These are phyloP conservation scores for Barbarea vulgaris DNA, from an alignment of 345 rosid species.

Conservation along the genomic window DNA sequence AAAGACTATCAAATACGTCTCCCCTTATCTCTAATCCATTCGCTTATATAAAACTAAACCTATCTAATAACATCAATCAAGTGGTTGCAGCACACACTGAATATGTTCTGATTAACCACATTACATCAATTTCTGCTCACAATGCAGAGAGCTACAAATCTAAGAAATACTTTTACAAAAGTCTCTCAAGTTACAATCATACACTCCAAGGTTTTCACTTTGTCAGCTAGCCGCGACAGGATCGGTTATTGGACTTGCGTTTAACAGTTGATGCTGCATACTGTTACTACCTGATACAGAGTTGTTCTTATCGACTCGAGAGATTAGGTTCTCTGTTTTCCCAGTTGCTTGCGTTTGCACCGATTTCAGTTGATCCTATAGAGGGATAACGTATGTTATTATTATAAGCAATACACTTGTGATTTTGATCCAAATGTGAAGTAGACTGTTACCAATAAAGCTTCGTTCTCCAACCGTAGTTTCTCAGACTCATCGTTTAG, in stretches of 20 bases:
- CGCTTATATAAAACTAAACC: conserved; percentile 12
- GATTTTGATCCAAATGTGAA: neutral
- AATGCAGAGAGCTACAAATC: conserved; percentile 32
- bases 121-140: conserved; percentile 29
- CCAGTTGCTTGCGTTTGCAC: conserved; percentile 30
- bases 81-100: conserved; percentile 18
- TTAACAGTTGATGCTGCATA: conserved; percentile 32
- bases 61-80: conserved; percentile 8
- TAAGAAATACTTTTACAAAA: neutral
- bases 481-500: conserved; percentile 66
- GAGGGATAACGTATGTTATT: neutral
- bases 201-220: conserved; percentile 1
- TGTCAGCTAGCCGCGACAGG: conserved; percentile 36
- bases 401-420: neutral
- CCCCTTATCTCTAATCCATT: conserved; percentile 14
- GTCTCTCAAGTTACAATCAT: conserved; percentile 14
- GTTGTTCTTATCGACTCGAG: conserved; percentile 41
- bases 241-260: conserved; percentile 27
- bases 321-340: conserved; percentile 40
- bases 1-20: conserved; percentile 27
- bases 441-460: conserved; percentile 52
- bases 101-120: neutral
- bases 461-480: conserved; percentile 69
- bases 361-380: conserved; percentile 28
- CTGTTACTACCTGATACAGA: conserved; percentile 21